Evolutionary conservation across 2,329 filamentous ascomycete genomes (phyloP), one percentile per base, ranked within the genome.

Genomic region (Macroventuria anomochaeta): DNA sequence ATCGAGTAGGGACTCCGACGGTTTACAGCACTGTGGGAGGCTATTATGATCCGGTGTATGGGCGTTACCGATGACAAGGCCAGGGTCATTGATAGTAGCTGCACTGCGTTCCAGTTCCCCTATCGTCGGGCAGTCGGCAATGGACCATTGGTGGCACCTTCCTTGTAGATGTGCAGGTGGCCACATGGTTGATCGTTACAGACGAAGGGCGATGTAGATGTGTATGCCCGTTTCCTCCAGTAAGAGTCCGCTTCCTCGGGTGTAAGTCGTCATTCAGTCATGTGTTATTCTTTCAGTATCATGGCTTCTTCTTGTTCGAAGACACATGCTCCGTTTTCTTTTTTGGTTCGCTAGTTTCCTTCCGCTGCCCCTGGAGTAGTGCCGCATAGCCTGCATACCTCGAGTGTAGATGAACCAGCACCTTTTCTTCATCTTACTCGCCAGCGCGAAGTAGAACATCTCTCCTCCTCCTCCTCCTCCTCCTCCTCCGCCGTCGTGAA

Each of bases 11-110:
- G 20, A 51, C 54, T 58, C 29, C 47, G 40, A 46, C 31, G 12
- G 15, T 36, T 8, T 50, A 51, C 15, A 21, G 40, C 8, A 51
- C 53, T 8, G 41, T 46, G 10, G 44, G 46, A 13, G 43, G 51
- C 20, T 69, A 66, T 29, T 70, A 63, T 11, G 68, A 69, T 39
- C 65, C 66, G 46, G 64, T 67, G 2, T 56, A 62, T 23, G 61
- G 55, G 11, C 46, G 39, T 28, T 69, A 64, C 46, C 63, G 64
- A 21, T 57, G 50, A 57, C 34, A 21, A 51, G 20, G 8, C 7
- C n/a, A 12, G n/a, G n/a, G 3, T 17, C n/a, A 10, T 11, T 25
- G 37, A 21, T n/a, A 2, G 25, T 7, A 18, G 21, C 13, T 8
- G 17, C 39, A 17, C 2, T 17, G 13, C 21, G 31, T 7, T 2